Percentiles rank a stretch among this genome's conserved stretches.
These are phyloP conservation scores for Pistacia atlantica DNA, from an alignment of 345 rosid species.

Conservation along the genomic window DNA sequence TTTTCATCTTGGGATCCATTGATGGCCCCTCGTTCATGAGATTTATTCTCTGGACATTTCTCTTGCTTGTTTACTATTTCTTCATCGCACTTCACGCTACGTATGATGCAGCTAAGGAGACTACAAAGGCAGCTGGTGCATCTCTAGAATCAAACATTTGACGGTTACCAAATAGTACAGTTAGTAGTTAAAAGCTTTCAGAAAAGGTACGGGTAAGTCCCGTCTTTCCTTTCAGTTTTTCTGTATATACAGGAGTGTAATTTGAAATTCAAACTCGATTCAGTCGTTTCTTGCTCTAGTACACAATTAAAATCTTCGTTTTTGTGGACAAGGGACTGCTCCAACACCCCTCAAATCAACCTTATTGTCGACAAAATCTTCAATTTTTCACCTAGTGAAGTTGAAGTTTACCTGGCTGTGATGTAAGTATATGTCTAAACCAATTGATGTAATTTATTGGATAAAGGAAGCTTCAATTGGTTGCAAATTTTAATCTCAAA, in stretches of 20 bases:
- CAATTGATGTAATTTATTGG: background rate
- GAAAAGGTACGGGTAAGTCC: background rate
- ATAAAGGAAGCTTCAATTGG: too few relatives aligned
- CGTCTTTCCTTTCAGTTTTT: too few relatives aligned
- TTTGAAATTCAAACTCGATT: background rate
- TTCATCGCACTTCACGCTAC: conserved; percentile 48
- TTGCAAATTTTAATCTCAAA: background rate
- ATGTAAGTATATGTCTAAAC: background rate
- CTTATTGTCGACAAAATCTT: too few relatives aligned
- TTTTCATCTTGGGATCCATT: conserved; percentile 61
- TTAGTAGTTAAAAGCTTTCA: background rate
- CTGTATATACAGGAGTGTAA: background rate
- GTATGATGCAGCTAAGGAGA: conserved; percentile 43
- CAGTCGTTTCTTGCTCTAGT: background rate
- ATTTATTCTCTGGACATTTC: conserved; percentile 44
- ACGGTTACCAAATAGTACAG: background rate
- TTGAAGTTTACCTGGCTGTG: too few relatives aligned
- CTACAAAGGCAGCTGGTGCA: conserved; percentile 11
- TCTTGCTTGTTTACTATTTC: conserved; percentile 43
- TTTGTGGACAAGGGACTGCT: too few relatives aligned
- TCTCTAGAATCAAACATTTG: conserved; percentile 11
- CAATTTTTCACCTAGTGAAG: too few relatives aligned
- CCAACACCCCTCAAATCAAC: too few relatives aligned
- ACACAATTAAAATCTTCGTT: background rate
- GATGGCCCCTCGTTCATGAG: conserved; percentile 47